phyloP scores from a whole-genome alignment of 2,329 filamentous ascomycete species.

The Ophiostoma piceae region DNA sequence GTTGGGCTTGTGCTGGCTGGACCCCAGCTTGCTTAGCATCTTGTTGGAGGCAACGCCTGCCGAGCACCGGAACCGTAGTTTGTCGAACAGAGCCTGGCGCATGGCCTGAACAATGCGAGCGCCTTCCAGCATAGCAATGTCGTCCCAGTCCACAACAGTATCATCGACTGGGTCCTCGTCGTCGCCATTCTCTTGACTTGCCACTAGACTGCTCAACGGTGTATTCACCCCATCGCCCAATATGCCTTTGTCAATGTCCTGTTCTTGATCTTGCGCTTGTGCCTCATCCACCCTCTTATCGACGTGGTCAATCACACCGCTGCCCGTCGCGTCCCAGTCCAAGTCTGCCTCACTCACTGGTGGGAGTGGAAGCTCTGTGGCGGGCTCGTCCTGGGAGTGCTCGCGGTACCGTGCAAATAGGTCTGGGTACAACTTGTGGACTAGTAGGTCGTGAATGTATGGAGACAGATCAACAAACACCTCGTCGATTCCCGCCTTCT shows the following conservation, averaged over 20 bases:
- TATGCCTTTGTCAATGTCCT: not conserved
- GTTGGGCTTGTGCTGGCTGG: conserved; percentile 87
- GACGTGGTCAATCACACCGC: conserved; percentile 22
- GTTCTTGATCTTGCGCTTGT: not conserved
- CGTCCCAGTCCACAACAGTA: conserved; percentile 81
- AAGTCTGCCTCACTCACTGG: conserved; percentile 29
- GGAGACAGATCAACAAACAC: conserved; percentile 89
- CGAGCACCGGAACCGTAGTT: conserved; percentile 83
- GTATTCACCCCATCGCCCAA: not conserved
- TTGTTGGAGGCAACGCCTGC: conserved; percentile 87
- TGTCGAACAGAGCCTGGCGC: conserved; percentile 60
- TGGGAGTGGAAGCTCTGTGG: conserved; percentile 67
- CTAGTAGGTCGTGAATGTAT: conserved; percentile 69
- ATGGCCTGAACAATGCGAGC: conserved; percentile 82
- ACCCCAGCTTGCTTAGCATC: conserved; percentile 87
- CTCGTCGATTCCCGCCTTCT: conserved; percentile 94
- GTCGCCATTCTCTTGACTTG: not conserved
- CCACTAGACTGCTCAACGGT: not conserved
- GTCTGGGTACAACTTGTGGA: conserved; percentile 65
- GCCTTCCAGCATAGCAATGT: conserved; percentile 78
- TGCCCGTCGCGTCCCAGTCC: conserved; percentile 26
- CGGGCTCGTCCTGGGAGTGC: conserved; percentile 69
- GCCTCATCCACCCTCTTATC: not conserved
- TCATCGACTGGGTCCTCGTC: not conserved
- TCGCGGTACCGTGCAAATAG: conserved; percentile 58